phyloP scores from a whole-genome alignment of 768 basidiomycete species.

The Collybia nuda region DNA sequence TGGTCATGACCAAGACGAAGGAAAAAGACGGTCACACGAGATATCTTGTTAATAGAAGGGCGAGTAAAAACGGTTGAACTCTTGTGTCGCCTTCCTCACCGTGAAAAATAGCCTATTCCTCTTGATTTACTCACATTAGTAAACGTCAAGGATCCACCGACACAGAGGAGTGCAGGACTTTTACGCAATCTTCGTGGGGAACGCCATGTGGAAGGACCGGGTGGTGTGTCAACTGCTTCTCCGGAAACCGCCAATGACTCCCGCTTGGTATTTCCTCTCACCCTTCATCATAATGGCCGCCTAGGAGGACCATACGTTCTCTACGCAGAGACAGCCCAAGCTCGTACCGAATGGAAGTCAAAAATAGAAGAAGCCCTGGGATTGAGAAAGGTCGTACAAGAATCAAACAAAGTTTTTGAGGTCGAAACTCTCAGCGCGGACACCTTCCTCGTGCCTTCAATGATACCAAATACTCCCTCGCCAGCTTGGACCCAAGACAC shows the following conservation, averaged over 20 bases:
- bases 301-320: constrained; percentile 84
- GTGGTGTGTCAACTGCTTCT: constrained; percentile 18
- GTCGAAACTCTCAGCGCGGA: constrained; percentile 86
- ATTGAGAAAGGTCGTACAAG: constrained; percentile 82
- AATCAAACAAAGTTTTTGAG: constrained; percentile 94
- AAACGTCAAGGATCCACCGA: constrained; percentile 78
- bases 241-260: constrained; percentile 56
- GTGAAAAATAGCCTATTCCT: constrained; percentile 73
- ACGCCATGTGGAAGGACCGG: constrained; percentile 27
- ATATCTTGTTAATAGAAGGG: constrained; percentile 80
- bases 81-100: neutral
- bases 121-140: constrained; percentile 86
- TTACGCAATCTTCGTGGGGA: constrained; percentile 59
- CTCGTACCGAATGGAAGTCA: constrained; percentile 83
- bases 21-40: constrained; percentile 74
- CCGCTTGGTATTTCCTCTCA: constrained; percentile 82
- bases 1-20: constrained; percentile 86
- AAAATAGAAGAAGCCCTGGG: constrained; percentile 89
- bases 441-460: constrained; percentile 79
- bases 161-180: constrained; percentile 72
- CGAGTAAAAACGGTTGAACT: constrained; percentile 30
- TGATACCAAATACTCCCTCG: constrained; percentile 42
- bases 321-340: constrained; percentile 79
- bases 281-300: constrained; percentile 85
- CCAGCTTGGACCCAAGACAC: constrained; percentile 77